Evolutionary conservation across 257 asterid species (phyloP), one percentile per base, ranked within the genome.

Genomic region (Gentiana dahurica): DNA sequence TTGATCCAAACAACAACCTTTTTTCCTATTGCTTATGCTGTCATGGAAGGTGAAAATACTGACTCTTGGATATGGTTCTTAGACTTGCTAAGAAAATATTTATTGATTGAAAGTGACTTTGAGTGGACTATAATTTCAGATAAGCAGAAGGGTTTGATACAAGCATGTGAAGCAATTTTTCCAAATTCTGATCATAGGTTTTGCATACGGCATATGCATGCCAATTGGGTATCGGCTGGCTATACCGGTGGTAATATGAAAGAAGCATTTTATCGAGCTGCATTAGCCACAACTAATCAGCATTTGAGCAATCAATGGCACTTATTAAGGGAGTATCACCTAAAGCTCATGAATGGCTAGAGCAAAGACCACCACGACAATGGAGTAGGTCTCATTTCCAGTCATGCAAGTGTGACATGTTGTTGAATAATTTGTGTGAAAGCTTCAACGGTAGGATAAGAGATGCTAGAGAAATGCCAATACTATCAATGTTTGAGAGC

Each of bases 61-160:
- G 15, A 11, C 13, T 55, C 39, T 3, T 55, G 59, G 59, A 1
- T 36, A 11, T 55, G 59, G 47, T 55, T 55, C 24, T 8, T 55
- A 3, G 13, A 8, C 1, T 4, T 11, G 3, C 5, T 54, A 2
- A 54, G 15, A 11, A 6, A 13, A 7, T 34, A 38, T 10, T 24
- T 55, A 6, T 10, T 10, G 15, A 55, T 55, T 3, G 34, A 55
- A 5, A 37, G 32, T 0, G 59, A 55, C 8, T 4, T 1, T 55
- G 48, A 55, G 8, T 55, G 59, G 59, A 55, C 59, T 5, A 41
- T 55, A 2, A 55, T 55, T 34, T 36, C 35, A 36, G 59, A 55
- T 35, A 55, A 55, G n/a, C 59, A 55, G n/a, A 55, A 55, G n/a
- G 59, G 49, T 3, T 8, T 55, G 3, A 37, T 37, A 3, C 48